Base-by-base conservation (phyloP, 345 rosid genomes). In the Arabidopsis arenosa region DNA sequence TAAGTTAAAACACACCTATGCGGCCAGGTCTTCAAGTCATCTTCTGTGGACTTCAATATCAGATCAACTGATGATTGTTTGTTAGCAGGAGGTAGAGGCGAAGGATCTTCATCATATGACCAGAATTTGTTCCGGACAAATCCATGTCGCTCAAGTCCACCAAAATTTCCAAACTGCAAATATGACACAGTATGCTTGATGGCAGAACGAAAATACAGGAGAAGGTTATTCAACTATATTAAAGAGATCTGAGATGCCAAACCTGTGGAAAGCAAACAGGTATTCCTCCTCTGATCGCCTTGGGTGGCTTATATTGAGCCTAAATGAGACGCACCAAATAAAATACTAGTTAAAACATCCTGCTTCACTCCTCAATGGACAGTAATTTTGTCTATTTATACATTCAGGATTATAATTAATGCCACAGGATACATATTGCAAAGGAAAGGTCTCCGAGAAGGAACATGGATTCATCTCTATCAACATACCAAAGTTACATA, bases 221-320 rank as follows among this genome's bases (percentile, higher is more conserved):
- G 66, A 26, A 80, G 71, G 44, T 63, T n/a, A 59, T 28, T 45
- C 40, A 45, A 70, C n/a, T 2, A 47, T 37, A 6, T 47, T 5
- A 36, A 47, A 77, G 48, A 53, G 53, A 66, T 56, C 74, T 36
- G 54, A 63, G 73, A 77, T 57, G 72, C 15, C 66, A 76, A 82
- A 94, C 98, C 98, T 94, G 96, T 67, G 95, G 97, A 83, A 92
- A 92, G 86, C 89, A 92, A 79, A 92, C 78, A 40, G 93, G 86
- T 81, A 94, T 89, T 49, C 98, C 98, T 64, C 97, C 97, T 74
- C 92, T 83, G 70, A 87, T 82, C 30, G 90, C 86, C 80, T 92
- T 94, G 17, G 92, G 89, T 41, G 86, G 88, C 79, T 86, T 89
- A 83, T 84, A 85, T 8, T 73, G 79, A 73, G 92, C 88, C 98